These are phyloP conservation scores for Citrullus amarus DNA, from an alignment of 306 rosid genomes.

Conservation along the genomic window DNA sequence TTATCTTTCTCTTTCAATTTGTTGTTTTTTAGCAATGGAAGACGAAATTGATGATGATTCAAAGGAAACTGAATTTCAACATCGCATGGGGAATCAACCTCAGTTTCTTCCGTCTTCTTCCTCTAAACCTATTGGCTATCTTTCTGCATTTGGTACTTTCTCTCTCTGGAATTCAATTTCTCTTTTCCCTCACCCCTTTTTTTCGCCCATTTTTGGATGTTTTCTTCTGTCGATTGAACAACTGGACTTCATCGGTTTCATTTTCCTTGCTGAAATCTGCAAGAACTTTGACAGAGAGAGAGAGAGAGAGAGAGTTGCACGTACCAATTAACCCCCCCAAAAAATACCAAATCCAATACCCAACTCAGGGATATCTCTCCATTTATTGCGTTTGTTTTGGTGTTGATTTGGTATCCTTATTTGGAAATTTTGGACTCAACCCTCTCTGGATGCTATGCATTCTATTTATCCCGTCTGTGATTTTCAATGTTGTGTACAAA, in stretches of 20 bases:
- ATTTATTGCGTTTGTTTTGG: conserved; percentile 11
- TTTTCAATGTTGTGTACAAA: background rate
- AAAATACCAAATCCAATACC: conserved; percentile 2
- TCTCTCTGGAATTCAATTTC: background rate
- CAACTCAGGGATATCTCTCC: conserved; percentile 10
- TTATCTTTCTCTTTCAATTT: background rate
- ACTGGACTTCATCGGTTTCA: background rate
- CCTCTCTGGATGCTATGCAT: background rate
- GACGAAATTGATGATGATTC: background rate
- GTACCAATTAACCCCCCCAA: background rate
- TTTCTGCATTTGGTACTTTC: conserved; percentile 3
- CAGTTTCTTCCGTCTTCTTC: background rate
- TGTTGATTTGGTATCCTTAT: conserved; percentile 13
- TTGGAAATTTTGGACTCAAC: background rate
- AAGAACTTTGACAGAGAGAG: background rate
- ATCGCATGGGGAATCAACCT: background rate
- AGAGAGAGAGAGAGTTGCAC: background rate
- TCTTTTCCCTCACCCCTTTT: background rate
- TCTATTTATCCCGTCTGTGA: conserved; percentile 8
- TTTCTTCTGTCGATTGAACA: background rate
- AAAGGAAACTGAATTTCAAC: background rate
- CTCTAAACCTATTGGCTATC: background rate
- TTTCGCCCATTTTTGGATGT: background rate
- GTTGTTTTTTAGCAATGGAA: background rate
- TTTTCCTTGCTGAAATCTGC: background rate